A percentile compares a stretch with the other conserved stretches of the same genome.
These are phyloP conservation scores for Penicillium pancosmium DNA, from an alignment of 495 filamentous ascomycete species.

Conservation along the genomic window DNA sequence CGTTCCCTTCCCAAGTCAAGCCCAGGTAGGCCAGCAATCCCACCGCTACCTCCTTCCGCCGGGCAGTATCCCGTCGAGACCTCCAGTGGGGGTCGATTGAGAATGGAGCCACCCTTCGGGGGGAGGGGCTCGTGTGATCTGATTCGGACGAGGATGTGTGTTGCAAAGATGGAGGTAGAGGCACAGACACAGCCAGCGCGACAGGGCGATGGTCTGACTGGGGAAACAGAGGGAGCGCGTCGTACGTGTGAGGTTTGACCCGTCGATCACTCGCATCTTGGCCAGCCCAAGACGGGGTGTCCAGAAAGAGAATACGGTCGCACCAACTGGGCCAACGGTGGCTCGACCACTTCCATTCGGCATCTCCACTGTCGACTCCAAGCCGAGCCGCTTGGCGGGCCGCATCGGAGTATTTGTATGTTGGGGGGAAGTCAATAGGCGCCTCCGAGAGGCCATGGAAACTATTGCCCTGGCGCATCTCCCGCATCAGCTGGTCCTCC, in stretches of 20 bases:
- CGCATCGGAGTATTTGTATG: slow-evolving; percentile 75
- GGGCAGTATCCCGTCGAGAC: slow-evolving; percentile 48
- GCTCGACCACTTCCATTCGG: slow-evolving; percentile 72
- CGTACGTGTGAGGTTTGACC: slow-evolving; percentile 62
- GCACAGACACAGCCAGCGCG: slow-evolving; percentile 63
- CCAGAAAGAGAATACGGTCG: slow-evolving; percentile 82
- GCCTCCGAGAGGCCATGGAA: slow-evolving; percentile 78
- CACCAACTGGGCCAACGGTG: slow-evolving; percentile 94
- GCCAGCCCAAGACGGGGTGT: slow-evolving; percentile 55
- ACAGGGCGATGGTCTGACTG: slow-evolving; percentile 88
- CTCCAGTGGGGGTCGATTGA: slow-evolving; percentile 56
- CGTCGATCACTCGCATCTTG: slow-evolving; percentile 16
- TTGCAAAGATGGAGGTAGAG: slow-evolving; percentile 44
- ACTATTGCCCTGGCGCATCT: slow-evolving; percentile 63
- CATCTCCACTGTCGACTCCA: slow-evolving; percentile 27
- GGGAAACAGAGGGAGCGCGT: slow-evolving; percentile 70
- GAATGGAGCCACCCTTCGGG: slow-evolving; percentile 51
- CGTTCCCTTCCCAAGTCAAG: slow-evolving; percentile 63
- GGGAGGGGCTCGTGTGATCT: slow-evolving; percentile 24
- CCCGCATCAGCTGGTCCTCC: slow-evolving; percentile 75
- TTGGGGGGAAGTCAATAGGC: slow-evolving; percentile 79
- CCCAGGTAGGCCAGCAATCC: slow-evolving; percentile 58
- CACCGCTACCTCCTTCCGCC: slow-evolving; percentile 59
- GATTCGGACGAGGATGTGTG: slow-evolving; percentile 14
- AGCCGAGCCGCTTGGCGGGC: slow-evolving; percentile 42